phyloP scores from a whole-genome alignment of 2,329 filamentous ascomycete species.

The Hirsutella thompsonii region DNA sequence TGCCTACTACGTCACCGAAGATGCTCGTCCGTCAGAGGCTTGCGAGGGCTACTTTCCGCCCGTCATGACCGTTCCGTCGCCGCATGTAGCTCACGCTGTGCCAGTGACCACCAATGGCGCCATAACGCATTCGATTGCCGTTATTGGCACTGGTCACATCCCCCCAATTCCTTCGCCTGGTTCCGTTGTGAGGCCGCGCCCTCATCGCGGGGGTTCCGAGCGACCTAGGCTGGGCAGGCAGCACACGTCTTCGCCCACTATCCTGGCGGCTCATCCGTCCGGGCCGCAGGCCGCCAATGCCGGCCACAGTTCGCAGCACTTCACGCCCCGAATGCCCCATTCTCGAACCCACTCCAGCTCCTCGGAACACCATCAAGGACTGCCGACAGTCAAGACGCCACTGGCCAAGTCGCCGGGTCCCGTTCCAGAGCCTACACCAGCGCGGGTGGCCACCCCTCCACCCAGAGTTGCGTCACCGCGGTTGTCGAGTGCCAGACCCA shows the following conservation, averaged over 20 bases:
- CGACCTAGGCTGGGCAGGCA: conserved; percentile 54
- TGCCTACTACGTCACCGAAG: conserved; percentile 47
- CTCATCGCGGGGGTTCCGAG: conserved; percentile 41
- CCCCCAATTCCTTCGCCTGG: conserved; percentile 75
- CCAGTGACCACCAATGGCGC: conserved; percentile 20
- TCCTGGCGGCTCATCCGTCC: conserved; percentile 22
- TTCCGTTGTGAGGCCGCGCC: conserved; percentile 48
- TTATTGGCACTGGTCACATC: conserved; percentile 68
- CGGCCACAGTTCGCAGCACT: conserved; percentile 20
- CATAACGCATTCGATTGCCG: conserved; percentile 55
- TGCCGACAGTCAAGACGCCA: conserved; percentile 35
- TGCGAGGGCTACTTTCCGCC: conserved; percentile 77
- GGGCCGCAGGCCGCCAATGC: conserved; percentile 16
- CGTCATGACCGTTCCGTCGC: conserved; percentile 32
- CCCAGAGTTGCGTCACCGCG: conserved; percentile 36
- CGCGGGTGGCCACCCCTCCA: conserved; percentile 40
- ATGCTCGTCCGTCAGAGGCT: conserved; percentile 51
- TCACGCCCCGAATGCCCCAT: conserved; percentile 27
- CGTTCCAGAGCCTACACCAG: conserved; percentile 27
- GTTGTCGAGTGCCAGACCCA: conserved; percentile 27
- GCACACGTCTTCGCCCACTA: conserved; percentile 71
- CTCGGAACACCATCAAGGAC: conserved; percentile 34
- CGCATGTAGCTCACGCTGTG: conserved; percentile 26
- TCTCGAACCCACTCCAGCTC: conserved; percentile 47
- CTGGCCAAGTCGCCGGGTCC: conserved; percentile 39